A percentile compares a stretch with the other conserved stretches of the same genome.
Evolutionary conservation across 2,329 filamentous ascomycete species (phyloP).

Genomic region (Nothophoma quercina): DNA sequence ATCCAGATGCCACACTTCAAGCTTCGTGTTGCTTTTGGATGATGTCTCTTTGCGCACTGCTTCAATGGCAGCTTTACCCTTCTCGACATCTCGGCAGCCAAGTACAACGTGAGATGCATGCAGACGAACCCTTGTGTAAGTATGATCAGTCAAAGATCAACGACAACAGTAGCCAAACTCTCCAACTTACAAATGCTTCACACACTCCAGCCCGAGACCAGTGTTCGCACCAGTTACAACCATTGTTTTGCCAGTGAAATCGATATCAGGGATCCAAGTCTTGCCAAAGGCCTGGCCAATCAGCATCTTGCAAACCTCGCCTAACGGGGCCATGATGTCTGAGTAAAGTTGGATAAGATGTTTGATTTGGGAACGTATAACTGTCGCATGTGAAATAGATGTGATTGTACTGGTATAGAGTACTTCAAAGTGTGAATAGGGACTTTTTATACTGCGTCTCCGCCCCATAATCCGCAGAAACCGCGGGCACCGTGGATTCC

Average conservation of each 20-base stretch:
- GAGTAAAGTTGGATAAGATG: background rate
- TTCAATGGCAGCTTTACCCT: constrained; percentile 8
- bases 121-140: background rate
- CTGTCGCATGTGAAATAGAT: no score
- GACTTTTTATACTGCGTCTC: no score
- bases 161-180: no score
- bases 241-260: constrained; percentile 12
- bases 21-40: constrained; percentile 2
- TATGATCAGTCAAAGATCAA: background rate
- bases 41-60: background rate
- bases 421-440: no score
- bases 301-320: constrained; percentile 16
- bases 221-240: constrained; percentile 20
- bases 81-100: constrained; percentile 7
- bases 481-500: background rate
- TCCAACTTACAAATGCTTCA: constrained; percentile 20
- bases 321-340: constrained; percentile 15
- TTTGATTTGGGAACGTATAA: background rate
- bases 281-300: constrained; percentile 17
- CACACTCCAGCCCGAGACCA: constrained; percentile 18
- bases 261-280: constrained; percentile 5
- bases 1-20: constrained; percentile 17
- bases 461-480: background rate
- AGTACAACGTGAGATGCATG: constrained; percentile 9
- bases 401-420: no score